Conservation (phyloP, 495 filamentous ascomycete genomes). For the Lasiosphaeriaceae sp. region DNA sequence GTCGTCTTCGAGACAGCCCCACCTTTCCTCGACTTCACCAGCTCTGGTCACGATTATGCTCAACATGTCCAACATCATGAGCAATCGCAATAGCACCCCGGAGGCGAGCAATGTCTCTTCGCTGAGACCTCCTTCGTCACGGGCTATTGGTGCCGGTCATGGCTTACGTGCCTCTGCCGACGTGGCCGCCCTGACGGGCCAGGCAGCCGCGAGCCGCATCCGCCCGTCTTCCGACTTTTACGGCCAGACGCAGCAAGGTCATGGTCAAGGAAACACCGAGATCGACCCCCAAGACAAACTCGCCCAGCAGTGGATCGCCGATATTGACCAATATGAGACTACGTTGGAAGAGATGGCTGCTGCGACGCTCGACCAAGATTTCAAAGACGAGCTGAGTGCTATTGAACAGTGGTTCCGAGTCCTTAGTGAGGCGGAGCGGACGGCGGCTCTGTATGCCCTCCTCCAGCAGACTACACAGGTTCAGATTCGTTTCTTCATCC, state of each 20-base stretch:
- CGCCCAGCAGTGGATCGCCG: slow-evolving; percentile 96
- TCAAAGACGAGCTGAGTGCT: slow-evolving; percentile 97
- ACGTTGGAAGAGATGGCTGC: slow-evolving; percentile 98
- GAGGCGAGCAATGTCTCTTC: slow-evolving; percentile 79
- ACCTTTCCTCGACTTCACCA: background rate
- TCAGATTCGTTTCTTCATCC: slow-evolving; percentile 98
- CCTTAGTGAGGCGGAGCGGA: slow-evolving; percentile 91
- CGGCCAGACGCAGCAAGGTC: slow-evolving; percentile 64
- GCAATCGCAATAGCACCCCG: slow-evolving; percentile 96
- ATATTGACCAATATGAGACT: slow-evolving; percentile 97
- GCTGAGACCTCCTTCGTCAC: slow-evolving; percentile 84
- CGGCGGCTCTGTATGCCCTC: slow-evolving; percentile 89
- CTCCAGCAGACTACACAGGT: slow-evolving; percentile 98
- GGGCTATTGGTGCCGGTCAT: slow-evolving; percentile 73
- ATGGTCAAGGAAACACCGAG: slow-evolving; percentile 58
- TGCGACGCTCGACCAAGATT: slow-evolving; percentile 95
- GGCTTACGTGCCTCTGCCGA: slow-evolving; percentile 93
- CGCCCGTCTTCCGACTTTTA: slow-evolving; percentile 94
- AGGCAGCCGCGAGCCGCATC: slow-evolving; percentile 75
- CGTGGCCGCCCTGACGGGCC: slow-evolving; percentile 80
- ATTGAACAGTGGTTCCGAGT: slow-evolving; percentile 99
- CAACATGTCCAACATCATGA: slow-evolving; percentile 67
- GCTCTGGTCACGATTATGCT: slow-evolving; percentile 35
- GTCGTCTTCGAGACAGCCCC: slow-evolving; percentile 10
- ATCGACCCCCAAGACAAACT: slow-evolving; percentile 83